A percentile compares a stretch with the other conserved stretches of the same genome.
phyloP scores from a whole-genome alignment of 192 early-diverging fungal species.

The Chytriomyces sp. region DNA sequence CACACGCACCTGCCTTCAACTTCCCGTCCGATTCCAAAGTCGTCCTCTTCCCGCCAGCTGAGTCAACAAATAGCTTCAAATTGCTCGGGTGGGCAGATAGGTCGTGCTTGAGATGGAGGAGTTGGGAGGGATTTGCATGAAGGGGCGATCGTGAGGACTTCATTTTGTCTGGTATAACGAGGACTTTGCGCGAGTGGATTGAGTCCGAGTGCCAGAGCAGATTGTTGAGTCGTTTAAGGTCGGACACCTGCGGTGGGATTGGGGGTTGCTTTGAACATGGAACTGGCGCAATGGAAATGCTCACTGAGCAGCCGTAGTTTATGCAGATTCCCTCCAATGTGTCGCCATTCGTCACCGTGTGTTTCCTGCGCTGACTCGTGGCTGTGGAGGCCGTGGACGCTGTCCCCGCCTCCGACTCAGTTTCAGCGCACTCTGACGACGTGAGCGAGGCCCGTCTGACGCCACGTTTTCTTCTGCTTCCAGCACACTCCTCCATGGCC shows the following conservation, averaged over 20 bases:
- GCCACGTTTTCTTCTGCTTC: neutral
- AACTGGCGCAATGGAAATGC: neutral
- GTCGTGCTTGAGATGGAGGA: neutral
- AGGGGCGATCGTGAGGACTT: no score
- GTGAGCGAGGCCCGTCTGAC: neutral
- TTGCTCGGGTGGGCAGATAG: neutral
- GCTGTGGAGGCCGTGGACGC: neutral
- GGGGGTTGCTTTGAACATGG: neutral
- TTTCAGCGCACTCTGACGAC: neutral
- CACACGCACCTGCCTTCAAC: neutral
- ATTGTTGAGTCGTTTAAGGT: constrained; percentile 20
- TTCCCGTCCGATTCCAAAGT: neutral
- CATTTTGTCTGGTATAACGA: constrained; percentile 10
- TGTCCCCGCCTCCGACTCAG: neutral
- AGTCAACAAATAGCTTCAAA: neutral
- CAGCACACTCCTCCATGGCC: neutral
- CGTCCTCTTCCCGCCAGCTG: neutral
- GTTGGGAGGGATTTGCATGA: no score
- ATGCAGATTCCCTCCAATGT: constrained; percentile 28
- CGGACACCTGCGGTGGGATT: neutral
- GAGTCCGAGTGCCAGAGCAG: constrained; percentile 23
- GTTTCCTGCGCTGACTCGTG: neutral
- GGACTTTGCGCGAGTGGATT: constrained; percentile 22
- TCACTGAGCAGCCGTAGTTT: constrained; percentile 10
- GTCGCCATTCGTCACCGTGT: constrained; percentile 7